phyloP scores from a whole-genome alignment of 108 stramenopile species.

The Aurantiochytrium sp. region DNA sequence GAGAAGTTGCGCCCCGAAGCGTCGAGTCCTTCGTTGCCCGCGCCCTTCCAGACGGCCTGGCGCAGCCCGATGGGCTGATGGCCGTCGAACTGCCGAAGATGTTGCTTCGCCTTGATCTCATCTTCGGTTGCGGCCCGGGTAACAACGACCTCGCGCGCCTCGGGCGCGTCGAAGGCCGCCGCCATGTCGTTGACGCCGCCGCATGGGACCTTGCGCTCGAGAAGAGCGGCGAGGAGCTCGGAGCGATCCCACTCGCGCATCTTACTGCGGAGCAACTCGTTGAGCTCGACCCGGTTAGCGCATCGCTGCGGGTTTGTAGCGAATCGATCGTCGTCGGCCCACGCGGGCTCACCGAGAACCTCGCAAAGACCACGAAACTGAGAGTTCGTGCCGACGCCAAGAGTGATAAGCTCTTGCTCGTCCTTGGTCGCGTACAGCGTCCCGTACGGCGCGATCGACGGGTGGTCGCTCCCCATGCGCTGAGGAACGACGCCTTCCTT shows the following conservation, averaged over 20 bases:
- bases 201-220: not conserved
- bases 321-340: not conserved
- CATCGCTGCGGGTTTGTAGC: not conserved
- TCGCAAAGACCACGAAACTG: not conserved
- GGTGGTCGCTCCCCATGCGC: conserved; percentile 14
- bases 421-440: not conserved
- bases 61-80: not conserved
- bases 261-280: not conserved
- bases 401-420: not conserved
- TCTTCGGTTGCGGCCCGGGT: not conserved
- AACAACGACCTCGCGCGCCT: conserved; percentile 15
- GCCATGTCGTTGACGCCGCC: conserved; percentile 6
- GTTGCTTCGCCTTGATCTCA: not conserved
- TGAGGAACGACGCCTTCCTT: conserved; percentile 4
- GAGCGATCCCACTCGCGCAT: not conserved
- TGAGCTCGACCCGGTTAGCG: not conserved
- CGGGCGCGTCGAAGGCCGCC: not conserved
- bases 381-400: not conserved
- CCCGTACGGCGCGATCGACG: not conserved
- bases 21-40: not conserved
- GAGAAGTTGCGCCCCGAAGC: not conserved
- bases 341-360: not conserved
- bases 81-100: not conserved
- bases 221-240: not conserved
- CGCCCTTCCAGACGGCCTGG: not conserved